phyloP scores from a whole-genome alignment of 768 basidiomycete species.

The Leccinellum albellum region DNA sequence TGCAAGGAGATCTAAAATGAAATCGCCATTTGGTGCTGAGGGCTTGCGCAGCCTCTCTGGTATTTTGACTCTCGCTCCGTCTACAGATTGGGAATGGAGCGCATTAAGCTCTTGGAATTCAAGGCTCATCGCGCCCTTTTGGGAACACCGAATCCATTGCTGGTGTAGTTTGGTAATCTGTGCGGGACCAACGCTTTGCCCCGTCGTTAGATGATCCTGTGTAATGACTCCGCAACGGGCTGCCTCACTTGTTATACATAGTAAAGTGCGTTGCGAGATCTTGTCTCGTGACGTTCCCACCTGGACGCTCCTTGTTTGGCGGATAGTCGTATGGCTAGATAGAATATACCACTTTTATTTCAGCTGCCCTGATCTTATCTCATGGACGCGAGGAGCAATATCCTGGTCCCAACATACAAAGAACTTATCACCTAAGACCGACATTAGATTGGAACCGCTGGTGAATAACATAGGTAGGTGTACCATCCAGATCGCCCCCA shows the following conservation, averaged over 20 bases:
- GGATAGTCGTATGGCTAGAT: slow-evolving; percentile 65
- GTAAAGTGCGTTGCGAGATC: slow-evolving; percentile 68
- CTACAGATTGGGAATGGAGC: slow-evolving; percentile 65
- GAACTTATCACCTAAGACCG: slow-evolving; percentile 52
- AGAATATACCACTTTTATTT: background rate
- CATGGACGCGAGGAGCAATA: slow-evolving; percentile 47
- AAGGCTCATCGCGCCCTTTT: slow-evolving; percentile 53
- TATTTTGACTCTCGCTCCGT: slow-evolving; percentile 50
- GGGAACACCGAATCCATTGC: slow-evolving; percentile 55
- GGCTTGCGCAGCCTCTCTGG: slow-evolving; percentile 40
- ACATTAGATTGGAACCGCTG: background rate
- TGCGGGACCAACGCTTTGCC: slow-evolving; percentile 52
- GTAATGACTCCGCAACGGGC: background rate
- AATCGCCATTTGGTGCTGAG: slow-evolving; percentile 39
- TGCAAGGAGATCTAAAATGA: slow-evolving; percentile 52
- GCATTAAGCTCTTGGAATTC: slow-evolving; percentile 74
- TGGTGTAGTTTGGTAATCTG: slow-evolving; percentile 53
- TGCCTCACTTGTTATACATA: slow-evolving; percentile 53
- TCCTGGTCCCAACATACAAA: slow-evolving; percentile 70
- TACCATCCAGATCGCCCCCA: slow-evolving; percentile 62
- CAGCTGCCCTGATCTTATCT: slow-evolving; percentile 35
- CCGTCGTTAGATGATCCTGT: background rate
- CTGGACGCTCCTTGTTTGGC: slow-evolving; percentile 51
- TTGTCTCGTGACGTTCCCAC: slow-evolving; percentile 44
- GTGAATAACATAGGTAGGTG: background rate